Evolutionary conservation across 202 grass and related monocot species (phyloP), one percentile per base, ranked within the genome.

Genomic region (Dendrocalamus latiflorus): DNA sequence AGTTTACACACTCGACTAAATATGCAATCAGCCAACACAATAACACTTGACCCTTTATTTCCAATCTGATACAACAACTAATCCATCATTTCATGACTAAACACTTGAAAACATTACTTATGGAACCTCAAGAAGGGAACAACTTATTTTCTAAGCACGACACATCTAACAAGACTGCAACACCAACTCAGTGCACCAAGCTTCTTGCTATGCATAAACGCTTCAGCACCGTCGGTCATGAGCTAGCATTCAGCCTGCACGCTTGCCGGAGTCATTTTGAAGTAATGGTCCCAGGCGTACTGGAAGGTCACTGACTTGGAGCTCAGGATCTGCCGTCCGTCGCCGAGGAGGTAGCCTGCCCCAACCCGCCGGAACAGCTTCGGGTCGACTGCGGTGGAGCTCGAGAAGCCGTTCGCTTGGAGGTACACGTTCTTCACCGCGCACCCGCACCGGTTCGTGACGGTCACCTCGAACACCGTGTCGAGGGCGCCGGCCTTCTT

Each of bases 261-360:
- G 53, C 85, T 85, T 20, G 71, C 56, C 41, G 83, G 47, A 13
- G 71, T 45, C 83, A 90, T 90, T 57, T 42, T 79, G 65, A 90
- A 79, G 72, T 71, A 78, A 16, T 86, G 85, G 57, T 92, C 90
- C 90, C 90, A 92, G 8, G 86, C 26, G n/a, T 92, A 92, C 36
- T 24, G 71, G 15, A 92, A 92, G 51, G 78, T 92, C 25, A 89
- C 43, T 0, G 74, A 70, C 6, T 44, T 65, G 43, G 53, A 45
- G 38, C 68, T 89, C 2, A 62, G 25, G 41, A 92, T 89, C 13
- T 18, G 49, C 0, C 56, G 8, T 18, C 86, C 90, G 11, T 92
- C 70, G 8, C 69, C 82, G 63, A 91, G 20, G n/a, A 91, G 78
- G 76, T 86, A 89, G 25, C 42, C 39, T 3, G n/a, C 12, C 4